Evolutionary conservation across 805 yeast species (phyloP), one percentile per base, ranked within the genome.

Genomic region (Priceomyces castillae): DNA sequence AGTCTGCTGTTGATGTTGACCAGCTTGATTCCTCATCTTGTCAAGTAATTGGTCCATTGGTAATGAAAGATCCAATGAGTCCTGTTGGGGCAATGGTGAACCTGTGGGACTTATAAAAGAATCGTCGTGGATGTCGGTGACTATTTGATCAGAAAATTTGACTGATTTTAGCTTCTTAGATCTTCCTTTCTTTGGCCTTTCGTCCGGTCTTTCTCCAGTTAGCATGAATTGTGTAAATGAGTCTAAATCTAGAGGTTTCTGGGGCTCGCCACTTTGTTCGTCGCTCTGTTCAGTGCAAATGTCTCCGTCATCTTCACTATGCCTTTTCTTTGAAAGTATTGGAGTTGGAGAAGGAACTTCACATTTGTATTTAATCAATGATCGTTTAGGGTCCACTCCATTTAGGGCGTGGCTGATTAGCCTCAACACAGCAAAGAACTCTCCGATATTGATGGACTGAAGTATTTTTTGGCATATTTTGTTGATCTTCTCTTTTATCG

Each of bases 361-460:
- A 0, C 95, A 86, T 45, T 64, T 61, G 12, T 68, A 57, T 43
- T 69, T 62, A 30, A 88, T 76, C 56, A 81, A 64, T 17, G 69
- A 62, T 49, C 88, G 66, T 20, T 71, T 61, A 2, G 88, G 84
- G n/a, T 72, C 58, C 26, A 62, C 53, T 2, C 84, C 84, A 41
- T 64, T 63, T 14, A 87, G 61, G 0, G 84, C 71, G 60, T 88
- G 96, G 15, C 95, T 78, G 11, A 90, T 75, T 16, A 94, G 74
- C 53, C 99, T 73, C 42, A 92, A 60, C 30, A 89, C 74, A 0
- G 96, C 96, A 67, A 86, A 94, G 65, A 94, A 92, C 61, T 90
- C 95, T 4, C 96, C 95, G 42, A 90, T 82, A 54, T 88, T 90
- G 43, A 92, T 73, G 2, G 85, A 76, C 43, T 72, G 73, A 26